Conservation (phyloP, 2,329 filamentous ascomycete species). For the Clonostachys rhizophaga region DNA sequence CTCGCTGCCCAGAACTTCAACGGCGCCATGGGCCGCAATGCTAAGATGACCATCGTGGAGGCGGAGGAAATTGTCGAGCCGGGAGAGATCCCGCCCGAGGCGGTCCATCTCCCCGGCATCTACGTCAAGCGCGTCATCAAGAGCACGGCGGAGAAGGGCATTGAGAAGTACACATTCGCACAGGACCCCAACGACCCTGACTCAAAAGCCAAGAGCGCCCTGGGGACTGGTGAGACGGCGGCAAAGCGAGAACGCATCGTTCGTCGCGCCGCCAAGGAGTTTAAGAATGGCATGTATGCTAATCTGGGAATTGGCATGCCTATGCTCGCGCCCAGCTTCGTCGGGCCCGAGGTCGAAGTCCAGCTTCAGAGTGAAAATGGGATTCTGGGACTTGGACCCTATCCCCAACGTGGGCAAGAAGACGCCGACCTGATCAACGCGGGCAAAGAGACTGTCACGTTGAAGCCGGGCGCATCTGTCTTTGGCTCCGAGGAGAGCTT, state of each 20-base stretch:
- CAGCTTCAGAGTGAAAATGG: slow-evolving; percentile 88
- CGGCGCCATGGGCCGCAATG: slow-evolving; percentile 72
- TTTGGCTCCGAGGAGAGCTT: slow-evolving; percentile 83
- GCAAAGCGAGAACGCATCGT: slow-evolving; percentile 68
- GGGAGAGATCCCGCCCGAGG: slow-evolving; percentile 68
- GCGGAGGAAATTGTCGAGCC: slow-evolving; percentile 78
- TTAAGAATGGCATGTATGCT: slow-evolving; percentile 76
- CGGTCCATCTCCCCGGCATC: slow-evolving; percentile 76
- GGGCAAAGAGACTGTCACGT: slow-evolving; percentile 81
- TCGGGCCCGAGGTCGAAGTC: slow-evolving; percentile 64
- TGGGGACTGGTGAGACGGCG: slow-evolving; percentile 39
- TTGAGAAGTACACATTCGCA: slow-evolving; percentile 44
- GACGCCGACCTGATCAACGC: slow-evolving; percentile 79
- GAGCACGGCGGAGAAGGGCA: slow-evolving; percentile 63
- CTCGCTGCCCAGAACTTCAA: slow-evolving; percentile 72
- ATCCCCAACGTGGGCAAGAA: slow-evolving; percentile 69
- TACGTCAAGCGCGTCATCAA: slow-evolving; percentile 79
- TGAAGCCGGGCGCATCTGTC: slow-evolving; percentile 69
- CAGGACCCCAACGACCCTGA: slow-evolving; percentile 47
- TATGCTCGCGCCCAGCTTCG: slow-evolving; percentile 74
- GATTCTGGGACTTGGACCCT: slow-evolving; percentile 77
- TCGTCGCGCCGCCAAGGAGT: slow-evolving; percentile 70
- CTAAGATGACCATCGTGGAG: slow-evolving; percentile 73
- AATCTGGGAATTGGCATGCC: slow-evolving; percentile 81
- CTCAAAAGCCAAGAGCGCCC: slow-evolving; percentile 26